phyloP scores from a whole-genome alignment of 1,139 yeast species.

The Pichia sp. region DNA sequence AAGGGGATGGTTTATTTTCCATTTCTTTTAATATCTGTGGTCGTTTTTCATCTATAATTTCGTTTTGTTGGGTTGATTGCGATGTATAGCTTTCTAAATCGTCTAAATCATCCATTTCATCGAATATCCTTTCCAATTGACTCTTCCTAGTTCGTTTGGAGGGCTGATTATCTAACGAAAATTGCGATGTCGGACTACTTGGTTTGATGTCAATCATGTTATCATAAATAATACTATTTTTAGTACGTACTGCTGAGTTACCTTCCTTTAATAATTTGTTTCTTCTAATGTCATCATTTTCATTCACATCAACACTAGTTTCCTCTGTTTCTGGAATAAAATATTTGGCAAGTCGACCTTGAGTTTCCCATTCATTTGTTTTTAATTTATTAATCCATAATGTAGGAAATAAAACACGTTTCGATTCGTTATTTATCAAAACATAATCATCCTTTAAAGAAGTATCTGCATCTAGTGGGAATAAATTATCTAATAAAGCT shows the following conservation, averaged over 20 bases:
- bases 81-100: slow-evolving; percentile 9
- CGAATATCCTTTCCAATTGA: slow-evolving; percentile 11
- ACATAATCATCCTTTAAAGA: neutral
- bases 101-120: slow-evolving; percentile 13
- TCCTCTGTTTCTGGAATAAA: slow-evolving; percentile 6
- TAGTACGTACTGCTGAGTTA: too few relatives aligned
- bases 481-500: neutral
- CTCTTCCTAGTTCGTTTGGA: slow-evolving; percentile 7
- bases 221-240: neutral
- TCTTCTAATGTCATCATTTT: neutral
- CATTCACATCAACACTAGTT: neutral
- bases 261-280: too few relatives aligned
- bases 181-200: neutral
- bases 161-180: slow-evolving; percentile 2
- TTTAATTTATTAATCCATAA: slow-evolving; percentile 8
- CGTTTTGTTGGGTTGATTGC: slow-evolving; percentile 1
- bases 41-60: neutral
- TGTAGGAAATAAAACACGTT: neutral
- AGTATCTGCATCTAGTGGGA: neutral
- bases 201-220: slow-evolving; percentile 4
- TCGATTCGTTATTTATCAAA: neutral
- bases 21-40: neutral
- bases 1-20: neutral
- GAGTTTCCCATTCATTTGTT: slow-evolving; percentile 7
- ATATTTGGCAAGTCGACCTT: slow-evolving; percentile 5